A percentile compares a stretch with the other conserved stretches of the same genome.
Evolutionary conservation across 192 early-diverging fungal genomes (phyloP).

Genomic region (Lobosporangium transversale): DNA sequence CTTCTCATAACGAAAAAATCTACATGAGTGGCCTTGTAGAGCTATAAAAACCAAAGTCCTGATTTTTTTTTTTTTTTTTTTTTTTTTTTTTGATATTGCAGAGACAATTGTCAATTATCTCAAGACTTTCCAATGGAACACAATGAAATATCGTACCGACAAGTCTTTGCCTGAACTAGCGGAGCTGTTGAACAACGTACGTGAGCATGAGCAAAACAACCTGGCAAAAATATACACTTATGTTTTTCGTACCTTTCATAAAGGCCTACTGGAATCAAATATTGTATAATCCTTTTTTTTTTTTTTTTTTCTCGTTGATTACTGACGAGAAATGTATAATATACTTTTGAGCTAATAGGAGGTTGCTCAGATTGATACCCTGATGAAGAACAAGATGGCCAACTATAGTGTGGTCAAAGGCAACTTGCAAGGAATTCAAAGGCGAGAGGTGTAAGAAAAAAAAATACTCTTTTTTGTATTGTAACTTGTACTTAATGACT

Average conservation of each 20-base stretch:
- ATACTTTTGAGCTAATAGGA: slow-evolving; percentile 63
- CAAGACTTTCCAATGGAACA: slow-evolving; percentile 93
- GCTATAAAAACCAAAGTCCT: too few species aligned
- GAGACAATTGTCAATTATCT: slow-evolving; percentile 91
- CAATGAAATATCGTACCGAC: slow-evolving; percentile 95
- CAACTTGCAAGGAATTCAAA: slow-evolving; percentile 80
- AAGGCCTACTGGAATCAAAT: too few species aligned
- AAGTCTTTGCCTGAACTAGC: slow-evolving; percentile 89
- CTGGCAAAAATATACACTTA: background rate
- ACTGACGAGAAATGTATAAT: too few species aligned
- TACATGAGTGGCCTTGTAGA: too few species aligned
- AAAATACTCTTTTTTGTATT: background rate
- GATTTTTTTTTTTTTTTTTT: slow-evolving; percentile 15
- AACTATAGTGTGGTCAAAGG: slow-evolving; percentile 87
- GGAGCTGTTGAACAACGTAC: slow-evolving; percentile 79
- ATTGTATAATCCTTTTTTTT: too few species aligned
- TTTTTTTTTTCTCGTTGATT: too few species aligned
- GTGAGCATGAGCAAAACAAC: background rate
- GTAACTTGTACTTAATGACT: too few species aligned
- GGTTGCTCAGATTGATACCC: slow-evolving; percentile 84
- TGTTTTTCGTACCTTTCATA: too few species aligned
- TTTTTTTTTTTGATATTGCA: slow-evolving; percentile 44
- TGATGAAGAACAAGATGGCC: slow-evolving; percentile 92
- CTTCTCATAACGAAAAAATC: too few species aligned
- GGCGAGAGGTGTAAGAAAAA: slow-evolving; percentile 79